Conservation (phyloP, 202 grass and related monocot genomes). For the Schoenoplectus triqueter region DNA sequence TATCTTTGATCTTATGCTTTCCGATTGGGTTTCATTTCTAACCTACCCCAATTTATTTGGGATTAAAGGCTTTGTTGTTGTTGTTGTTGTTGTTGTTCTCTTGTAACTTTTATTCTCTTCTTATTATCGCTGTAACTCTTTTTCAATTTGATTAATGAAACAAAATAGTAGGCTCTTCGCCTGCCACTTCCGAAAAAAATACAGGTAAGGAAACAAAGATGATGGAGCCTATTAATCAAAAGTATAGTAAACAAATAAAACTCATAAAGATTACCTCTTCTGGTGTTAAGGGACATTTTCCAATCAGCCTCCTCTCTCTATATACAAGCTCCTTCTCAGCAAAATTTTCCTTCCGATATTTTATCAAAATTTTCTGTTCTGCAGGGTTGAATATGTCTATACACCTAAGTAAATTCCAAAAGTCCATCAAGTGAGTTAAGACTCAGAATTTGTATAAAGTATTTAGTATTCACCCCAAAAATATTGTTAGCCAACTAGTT, state of each 20-base stretch:
- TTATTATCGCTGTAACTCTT: no score
- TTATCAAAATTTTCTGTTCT: constrained; percentile 76
- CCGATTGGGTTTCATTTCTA: no score
- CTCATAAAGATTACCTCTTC: constrained; percentile 67
- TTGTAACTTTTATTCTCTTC: no score
- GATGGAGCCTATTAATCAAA: constrained; percentile 4
- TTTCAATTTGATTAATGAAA: no score
- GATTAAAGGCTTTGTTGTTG: no score
- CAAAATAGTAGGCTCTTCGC: no score
- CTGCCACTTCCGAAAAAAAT: no score
- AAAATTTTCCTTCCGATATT: constrained; percentile 81
- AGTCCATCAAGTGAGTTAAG: constrained; percentile 20
- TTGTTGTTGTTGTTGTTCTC: no score
- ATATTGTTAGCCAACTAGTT: background rate
- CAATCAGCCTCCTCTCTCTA: constrained; percentile 67
- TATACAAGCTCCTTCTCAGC: constrained; percentile 67
- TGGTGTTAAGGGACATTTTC: constrained; percentile 96
- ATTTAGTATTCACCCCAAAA: constrained; percentile 8
- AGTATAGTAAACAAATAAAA: background rate
- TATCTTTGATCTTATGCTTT: no score
- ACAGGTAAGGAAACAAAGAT: background rate
- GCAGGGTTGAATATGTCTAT: constrained; percentile 80
- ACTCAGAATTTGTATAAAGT: constrained; percentile 9
- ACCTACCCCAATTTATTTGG: no score
- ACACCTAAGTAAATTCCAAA: constrained; percentile 56